Conservation (phyloP, 805 yeast genomes). For the Spathaspora gorwiae region DNA sequence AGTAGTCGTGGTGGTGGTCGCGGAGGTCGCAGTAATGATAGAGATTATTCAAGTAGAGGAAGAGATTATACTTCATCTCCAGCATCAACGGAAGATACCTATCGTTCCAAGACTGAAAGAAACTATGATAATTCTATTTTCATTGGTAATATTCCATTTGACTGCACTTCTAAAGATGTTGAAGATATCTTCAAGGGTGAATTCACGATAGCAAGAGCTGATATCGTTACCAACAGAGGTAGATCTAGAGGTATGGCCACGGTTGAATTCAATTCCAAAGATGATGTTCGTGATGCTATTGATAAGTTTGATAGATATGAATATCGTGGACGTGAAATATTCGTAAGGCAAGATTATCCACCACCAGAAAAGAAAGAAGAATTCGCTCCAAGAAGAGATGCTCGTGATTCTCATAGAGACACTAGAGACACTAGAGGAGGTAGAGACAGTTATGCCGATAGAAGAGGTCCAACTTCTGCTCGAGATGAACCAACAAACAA, state of each 20-base stretch:
- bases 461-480: constrained; percentile 16
- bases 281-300: constrained; percentile 70
- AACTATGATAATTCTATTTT: constrained; percentile 67
- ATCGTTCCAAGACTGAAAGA: constrained; percentile 39
- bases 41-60: constrained; percentile 14
- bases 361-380: constrained; percentile 52
- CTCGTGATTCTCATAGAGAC: constrained; percentile 15
- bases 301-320: constrained; percentile 59
- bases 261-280: constrained; percentile 68
- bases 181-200: constrained; percentile 51
- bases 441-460: constrained; percentile 10
- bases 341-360: constrained; percentile 87
- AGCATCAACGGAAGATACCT: constrained; percentile 24
- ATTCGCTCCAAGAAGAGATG: constrained; percentile 7
- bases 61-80: constrained; percentile 18
- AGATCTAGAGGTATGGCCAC: constrained; percentile 89
- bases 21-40: constrained; percentile 13
- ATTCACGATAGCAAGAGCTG: constrained; percentile 67
- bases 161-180: constrained; percentile 54
- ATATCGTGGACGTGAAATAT: constrained; percentile 71
- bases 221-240: constrained; percentile 72
- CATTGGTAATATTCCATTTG: constrained; percentile 70
- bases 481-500: constrained; percentile 11
- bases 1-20: constrained; percentile 16
- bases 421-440: constrained; percentile 12